These are phyloP conservation scores for Tolypocladium guangdongense DNA, from an alignment of 2,329 filamentous ascomycete genomes.

Conservation along the genomic window DNA sequence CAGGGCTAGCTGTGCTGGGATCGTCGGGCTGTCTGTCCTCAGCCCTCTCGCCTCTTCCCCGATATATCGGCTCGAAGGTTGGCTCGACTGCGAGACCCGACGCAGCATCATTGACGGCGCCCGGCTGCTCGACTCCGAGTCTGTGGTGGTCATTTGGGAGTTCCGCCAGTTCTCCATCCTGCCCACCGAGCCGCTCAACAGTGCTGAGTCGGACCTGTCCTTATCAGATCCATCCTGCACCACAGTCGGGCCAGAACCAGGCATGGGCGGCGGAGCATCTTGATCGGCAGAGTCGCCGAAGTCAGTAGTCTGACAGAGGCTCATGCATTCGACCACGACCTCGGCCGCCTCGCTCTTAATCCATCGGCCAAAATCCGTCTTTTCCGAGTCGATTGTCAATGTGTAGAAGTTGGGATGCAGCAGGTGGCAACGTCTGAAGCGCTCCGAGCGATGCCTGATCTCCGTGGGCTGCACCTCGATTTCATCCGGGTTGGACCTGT, in stretches of 20 bases:
- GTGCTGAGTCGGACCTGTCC: slow-evolving; percentile 23
- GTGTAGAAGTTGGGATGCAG: slow-evolving; percentile 79
- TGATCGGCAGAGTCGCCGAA: slow-evolving; percentile 13
- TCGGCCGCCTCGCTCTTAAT: slow-evolving; percentile 70
- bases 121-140: slow-evolving; percentile 28
- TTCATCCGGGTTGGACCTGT: slow-evolving; percentile 59
- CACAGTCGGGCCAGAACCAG: slow-evolving; percentile 9
- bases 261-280: slow-evolving; percentile 9
- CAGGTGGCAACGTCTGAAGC: slow-evolving; percentile 60
- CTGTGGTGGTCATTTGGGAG: slow-evolving; percentile 38
- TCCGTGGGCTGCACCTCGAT: slow-evolving; percentile 70
- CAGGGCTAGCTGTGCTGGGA: slow-evolving; percentile 38
- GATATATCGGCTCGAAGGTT: slow-evolving; percentile 37
- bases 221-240: slow-evolving; percentile 19
- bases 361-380: slow-evolving; percentile 66
- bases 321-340: slow-evolving; percentile 70
- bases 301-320: slow-evolving; percentile 36
- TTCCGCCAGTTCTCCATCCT: slow-evolving; percentile 39
- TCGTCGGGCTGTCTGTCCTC: slow-evolving; percentile 49
- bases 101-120: slow-evolving; percentile 26
- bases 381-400: slow-evolving; percentile 68
- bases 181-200: slow-evolving; percentile 28
- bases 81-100: slow-evolving; percentile 37
- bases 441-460: slow-evolving; percentile 65
- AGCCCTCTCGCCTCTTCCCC: slow-evolving; percentile 26